These are phyloP conservation scores for Platismatia glauca DNA, from an alignment of 495 filamentous ascomycete species.

Conservation along the genomic window DNA sequence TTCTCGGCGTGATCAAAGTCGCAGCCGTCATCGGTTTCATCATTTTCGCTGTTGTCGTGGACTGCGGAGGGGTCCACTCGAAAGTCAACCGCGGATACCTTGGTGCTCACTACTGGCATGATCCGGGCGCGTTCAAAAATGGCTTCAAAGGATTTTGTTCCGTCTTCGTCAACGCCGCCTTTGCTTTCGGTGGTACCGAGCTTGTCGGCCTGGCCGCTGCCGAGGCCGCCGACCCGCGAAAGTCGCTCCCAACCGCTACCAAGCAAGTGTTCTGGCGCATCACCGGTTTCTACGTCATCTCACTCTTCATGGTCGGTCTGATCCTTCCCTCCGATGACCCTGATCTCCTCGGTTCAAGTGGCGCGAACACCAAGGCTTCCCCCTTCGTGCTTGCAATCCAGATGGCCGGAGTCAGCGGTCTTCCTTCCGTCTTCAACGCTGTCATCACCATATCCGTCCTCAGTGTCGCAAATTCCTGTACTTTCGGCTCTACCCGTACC, in stretches of 20 bases:
- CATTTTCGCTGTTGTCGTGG: slow-evolving; percentile 59
- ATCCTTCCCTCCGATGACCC: slow-evolving; percentile 49
- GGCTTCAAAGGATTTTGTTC: slow-evolving; percentile 65
- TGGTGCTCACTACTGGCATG: slow-evolving; percentile 55
- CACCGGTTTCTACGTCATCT: slow-evolving; percentile 64
- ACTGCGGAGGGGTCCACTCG: slow-evolving; percentile 54
- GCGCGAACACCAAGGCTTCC: slow-evolving; percentile 50
- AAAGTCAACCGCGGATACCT: slow-evolving; percentile 41
- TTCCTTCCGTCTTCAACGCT: slow-evolving; percentile 65
- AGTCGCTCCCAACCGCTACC: slow-evolving; percentile 54
- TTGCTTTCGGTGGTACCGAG: slow-evolving; percentile 66
- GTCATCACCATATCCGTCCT: slow-evolving; percentile 65
- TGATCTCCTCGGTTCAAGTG: slow-evolving; percentile 38
- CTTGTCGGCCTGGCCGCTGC: slow-evolving; percentile 65
- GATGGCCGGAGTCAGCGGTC: slow-evolving; percentile 54
- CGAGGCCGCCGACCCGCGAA: slow-evolving; percentile 56
- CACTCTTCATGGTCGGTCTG: slow-evolving; percentile 64
- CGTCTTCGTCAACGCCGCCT: slow-evolving; percentile 67
- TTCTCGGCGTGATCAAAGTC: slow-evolving; percentile 40
- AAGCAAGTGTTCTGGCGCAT: slow-evolving; percentile 76
- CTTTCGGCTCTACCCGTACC: slow-evolving; percentile 54
- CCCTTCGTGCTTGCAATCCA: slow-evolving; percentile 67
- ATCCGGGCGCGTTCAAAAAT: slow-evolving; percentile 63
- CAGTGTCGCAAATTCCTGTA: slow-evolving; percentile 54
- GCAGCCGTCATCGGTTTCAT: slow-evolving; percentile 59